Conservation (phyloP, 108 stramenopile genomes). For the Discostella pseudostelligera region DNA sequence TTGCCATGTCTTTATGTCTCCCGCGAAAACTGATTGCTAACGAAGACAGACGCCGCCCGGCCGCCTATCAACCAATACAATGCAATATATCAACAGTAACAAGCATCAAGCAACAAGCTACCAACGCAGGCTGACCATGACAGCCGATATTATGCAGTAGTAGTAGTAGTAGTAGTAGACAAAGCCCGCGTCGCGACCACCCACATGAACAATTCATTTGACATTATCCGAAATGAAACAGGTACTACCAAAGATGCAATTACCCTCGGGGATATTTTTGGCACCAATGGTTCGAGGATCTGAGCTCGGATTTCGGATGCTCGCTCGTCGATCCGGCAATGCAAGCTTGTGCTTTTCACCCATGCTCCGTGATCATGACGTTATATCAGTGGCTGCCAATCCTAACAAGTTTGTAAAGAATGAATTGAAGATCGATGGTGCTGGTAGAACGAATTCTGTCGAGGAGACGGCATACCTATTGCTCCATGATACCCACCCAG, state of each 20-base stretch:
- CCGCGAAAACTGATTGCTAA: too few relatives aligned
- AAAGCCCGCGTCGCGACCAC: too few relatives aligned
- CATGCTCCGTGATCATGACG: conserved; percentile 58
- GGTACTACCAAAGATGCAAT: not conserved
- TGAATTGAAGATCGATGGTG: conserved; percentile 39
- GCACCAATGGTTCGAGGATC: conserved; percentile 71
- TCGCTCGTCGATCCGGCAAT: conserved; percentile 46
- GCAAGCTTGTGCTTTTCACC: conserved; percentile 54
- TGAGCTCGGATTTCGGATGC: conserved; percentile 53
- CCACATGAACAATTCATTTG: too few relatives aligned
- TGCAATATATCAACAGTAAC: too few relatives aligned
- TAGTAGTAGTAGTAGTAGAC: too few relatives aligned
- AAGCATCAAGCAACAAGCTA: too few relatives aligned
- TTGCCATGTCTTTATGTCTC: too few relatives aligned
- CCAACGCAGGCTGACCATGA: too few relatives aligned
- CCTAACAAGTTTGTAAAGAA: not conserved
- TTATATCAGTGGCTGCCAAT: conserved; percentile 31
- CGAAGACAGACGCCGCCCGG: too few relatives aligned
- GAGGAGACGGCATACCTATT: conserved; percentile 42
- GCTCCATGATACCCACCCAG: conserved; percentile 32
- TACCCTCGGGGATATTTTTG: conserved; percentile 38
- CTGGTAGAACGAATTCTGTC: conserved; percentile 23
- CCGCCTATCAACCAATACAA: too few relatives aligned
- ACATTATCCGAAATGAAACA: conserved; percentile 4
- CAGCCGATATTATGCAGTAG: too few relatives aligned